A percentile compares a stretch with the other conserved stretches of the same genome.
phyloP scores from a whole-genome alignment of 805 yeast species.

The Blastobotrys americana region DNA sequence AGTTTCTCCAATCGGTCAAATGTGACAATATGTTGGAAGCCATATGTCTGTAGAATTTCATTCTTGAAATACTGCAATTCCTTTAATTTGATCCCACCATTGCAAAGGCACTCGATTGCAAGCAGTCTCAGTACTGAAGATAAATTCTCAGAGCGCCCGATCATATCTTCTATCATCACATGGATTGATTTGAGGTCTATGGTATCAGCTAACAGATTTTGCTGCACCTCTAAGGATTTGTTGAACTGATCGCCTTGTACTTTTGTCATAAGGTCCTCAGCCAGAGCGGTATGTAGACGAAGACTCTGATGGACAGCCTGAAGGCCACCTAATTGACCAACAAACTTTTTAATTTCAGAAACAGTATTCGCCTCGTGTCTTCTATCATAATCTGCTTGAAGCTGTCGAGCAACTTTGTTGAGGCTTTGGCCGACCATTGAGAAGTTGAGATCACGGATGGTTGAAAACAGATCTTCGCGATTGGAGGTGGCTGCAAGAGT shows the following conservation, averaged over 20 bases:
- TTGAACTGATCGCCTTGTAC: conserved; percentile 34
- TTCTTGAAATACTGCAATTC: conserved; percentile 51
- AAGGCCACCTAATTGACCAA: conserved; percentile 57
- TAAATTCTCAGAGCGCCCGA: conserved; percentile 39
- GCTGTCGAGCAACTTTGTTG: conserved; percentile 59
- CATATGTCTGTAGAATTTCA: conserved; percentile 57
- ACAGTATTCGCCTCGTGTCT: conserved; percentile 51
- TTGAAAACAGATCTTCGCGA: conserved; percentile 35
- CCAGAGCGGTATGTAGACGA: conserved; percentile 65
- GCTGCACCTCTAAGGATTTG: conserved; percentile 33
- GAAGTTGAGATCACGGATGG: conserved; percentile 62
- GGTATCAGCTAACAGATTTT: conserved; percentile 55
- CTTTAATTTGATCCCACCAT: conserved; percentile 60
- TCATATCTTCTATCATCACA: conserved; percentile 42
- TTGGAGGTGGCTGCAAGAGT: conserved; percentile 21
- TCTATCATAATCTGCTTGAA: conserved; percentile 62
- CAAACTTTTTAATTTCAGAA: conserved; percentile 63
- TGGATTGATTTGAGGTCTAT: conserved; percentile 35
- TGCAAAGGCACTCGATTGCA: conserved; percentile 52
- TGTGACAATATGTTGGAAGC: conserved; percentile 44
- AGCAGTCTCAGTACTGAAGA: conserved; percentile 46
- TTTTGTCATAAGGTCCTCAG: conserved; percentile 51
- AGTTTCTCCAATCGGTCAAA: conserved; percentile 44
- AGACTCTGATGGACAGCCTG: conserved; percentile 63
- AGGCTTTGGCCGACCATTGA: conserved; percentile 69